Conservation (phyloP, 2,329 filamentous ascomycete species). For the Mycogone perniciosa region DNA sequence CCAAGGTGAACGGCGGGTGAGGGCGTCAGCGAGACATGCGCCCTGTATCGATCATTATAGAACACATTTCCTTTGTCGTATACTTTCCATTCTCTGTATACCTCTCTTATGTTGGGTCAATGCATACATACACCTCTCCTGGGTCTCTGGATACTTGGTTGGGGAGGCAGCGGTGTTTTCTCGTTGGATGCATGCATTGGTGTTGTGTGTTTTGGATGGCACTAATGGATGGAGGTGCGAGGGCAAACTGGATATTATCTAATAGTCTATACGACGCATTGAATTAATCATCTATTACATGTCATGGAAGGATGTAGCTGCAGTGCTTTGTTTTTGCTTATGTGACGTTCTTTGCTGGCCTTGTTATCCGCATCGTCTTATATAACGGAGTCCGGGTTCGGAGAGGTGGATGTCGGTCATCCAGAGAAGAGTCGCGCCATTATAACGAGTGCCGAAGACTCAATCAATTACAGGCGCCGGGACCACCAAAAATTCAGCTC, state of each 20-base stretch:
- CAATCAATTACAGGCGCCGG: neutral
- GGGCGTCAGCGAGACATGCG: neutral
- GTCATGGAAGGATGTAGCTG: constrained; percentile 1
- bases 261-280: constrained; percentile 6
- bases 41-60: neutral
- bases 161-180: constrained; percentile 12
- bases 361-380: neutral
- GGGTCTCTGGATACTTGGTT: constrained; percentile 11
- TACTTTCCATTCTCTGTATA: constrained; percentile 11
- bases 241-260: constrained; percentile 7
- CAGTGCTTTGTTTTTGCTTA: neutral
- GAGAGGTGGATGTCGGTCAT: constrained; percentile 2
- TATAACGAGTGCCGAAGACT: neutral
- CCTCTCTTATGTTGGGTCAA: neutral
- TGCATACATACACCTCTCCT: constrained; percentile 6
- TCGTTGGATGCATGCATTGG: constrained; percentile 4
- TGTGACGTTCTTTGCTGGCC: neutral
- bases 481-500: neutral
- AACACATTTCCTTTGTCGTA: neutral
- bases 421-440: neutral
- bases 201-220: constrained; percentile 6
- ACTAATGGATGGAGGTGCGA: constrained; percentile 1
- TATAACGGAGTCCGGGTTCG: constrained; percentile 7
- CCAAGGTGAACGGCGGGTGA: constrained; percentile 29
- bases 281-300: constrained; percentile 5